Percentiles rank a stretch among this genome's conserved stretches.
phyloP scores from a whole-genome alignment of 495 filamentous ascomycete species.

The Trichoderma gamsii region DNA sequence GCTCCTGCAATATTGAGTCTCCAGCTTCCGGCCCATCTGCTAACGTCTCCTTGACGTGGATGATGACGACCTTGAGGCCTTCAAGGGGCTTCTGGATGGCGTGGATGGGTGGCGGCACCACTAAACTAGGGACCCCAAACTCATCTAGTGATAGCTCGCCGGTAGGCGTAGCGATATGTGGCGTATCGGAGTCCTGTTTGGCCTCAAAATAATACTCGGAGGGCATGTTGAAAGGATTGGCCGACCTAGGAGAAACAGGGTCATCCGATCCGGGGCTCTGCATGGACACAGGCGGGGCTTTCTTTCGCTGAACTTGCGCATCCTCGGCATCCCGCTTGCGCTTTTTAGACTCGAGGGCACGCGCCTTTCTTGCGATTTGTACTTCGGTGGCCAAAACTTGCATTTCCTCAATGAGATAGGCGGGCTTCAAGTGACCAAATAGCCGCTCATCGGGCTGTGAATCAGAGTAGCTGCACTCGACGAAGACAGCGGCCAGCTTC shows the following conservation, averaged over 20 bases:
- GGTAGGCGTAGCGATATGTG: conserved; percentile 24
- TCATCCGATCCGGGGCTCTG: conserved; percentile 20
- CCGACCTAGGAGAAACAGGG: conserved; percentile 37
- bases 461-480: conserved; percentile 91
- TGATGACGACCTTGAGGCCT: conserved; percentile 63
- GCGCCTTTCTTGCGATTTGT: conserved; percentile 30
- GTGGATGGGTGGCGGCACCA: conserved; percentile 5
- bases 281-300: not conserved
- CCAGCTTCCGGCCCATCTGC: conserved; percentile 53
- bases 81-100: conserved; percentile 9
- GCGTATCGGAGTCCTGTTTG: not conserved
- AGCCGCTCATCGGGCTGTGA: conserved; percentile 64
- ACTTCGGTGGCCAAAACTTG: conserved; percentile 64
- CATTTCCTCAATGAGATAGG: conserved; percentile 73
- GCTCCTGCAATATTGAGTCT: conserved; percentile 61
- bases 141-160: conserved; percentile 33
- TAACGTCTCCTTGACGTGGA: conserved; percentile 74
- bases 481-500: conserved; percentile 71
- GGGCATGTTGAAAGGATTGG: conserved; percentile 18
- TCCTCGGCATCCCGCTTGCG: conserved; percentile 18
- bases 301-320: conserved; percentile 24
- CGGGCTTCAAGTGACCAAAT: conserved; percentile 82
- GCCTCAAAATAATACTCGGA: not conserved
- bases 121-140: conserved; percentile 20
- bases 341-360: conserved; percentile 22